Conservation (phyloP, 371 early-diverging fungal species). For the Actinomortierella ambigua region DNA sequence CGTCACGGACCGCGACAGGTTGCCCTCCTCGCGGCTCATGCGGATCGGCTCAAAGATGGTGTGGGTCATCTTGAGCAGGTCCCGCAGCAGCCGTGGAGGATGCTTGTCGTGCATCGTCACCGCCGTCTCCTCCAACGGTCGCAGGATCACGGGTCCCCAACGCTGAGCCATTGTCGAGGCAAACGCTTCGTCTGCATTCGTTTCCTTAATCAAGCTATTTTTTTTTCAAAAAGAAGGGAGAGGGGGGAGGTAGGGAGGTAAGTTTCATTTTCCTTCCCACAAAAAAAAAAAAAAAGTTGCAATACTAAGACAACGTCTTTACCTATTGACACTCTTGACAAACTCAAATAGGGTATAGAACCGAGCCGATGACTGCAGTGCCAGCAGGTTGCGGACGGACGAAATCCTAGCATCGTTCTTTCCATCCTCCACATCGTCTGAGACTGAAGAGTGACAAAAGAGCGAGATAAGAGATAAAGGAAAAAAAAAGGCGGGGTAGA, state of each 20-base stretch:
- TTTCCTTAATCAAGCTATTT: slow-evolving; percentile 35
- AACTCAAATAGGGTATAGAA: slow-evolving; percentile 58
- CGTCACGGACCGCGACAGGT: slow-evolving; percentile 29
- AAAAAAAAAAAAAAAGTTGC: neutral
- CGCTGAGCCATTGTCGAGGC: slow-evolving; percentile 48
- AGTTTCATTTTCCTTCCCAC: neutral
- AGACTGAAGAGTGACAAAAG: slow-evolving; percentile 10
- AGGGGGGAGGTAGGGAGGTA: neutral
- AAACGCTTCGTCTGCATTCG: slow-evolving; percentile 33
- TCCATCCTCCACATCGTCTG: slow-evolving; percentile 47
- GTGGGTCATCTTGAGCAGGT: slow-evolving; percentile 52
- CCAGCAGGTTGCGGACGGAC: slow-evolving; percentile 61
- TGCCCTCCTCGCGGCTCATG: slow-evolving; percentile 42
- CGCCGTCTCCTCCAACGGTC: slow-evolving; percentile 54
- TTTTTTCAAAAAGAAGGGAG: neutral
- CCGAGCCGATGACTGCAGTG: slow-evolving; percentile 58
- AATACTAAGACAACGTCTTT: slow-evolving; percentile 10
- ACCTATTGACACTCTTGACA: slow-evolving; percentile 51
- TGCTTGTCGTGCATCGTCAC: slow-evolving; percentile 60
- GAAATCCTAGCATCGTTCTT: slow-evolving; percentile 52
- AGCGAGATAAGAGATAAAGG: neutral
- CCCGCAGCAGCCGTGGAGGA: slow-evolving; percentile 53
- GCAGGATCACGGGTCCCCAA: slow-evolving; percentile 61
- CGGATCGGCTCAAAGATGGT: slow-evolving; percentile 41
- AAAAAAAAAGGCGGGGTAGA: neutral